Conservation (phyloP, 495 filamentous ascomycete species). For the Aspergillus sclerotioniger region DNA sequence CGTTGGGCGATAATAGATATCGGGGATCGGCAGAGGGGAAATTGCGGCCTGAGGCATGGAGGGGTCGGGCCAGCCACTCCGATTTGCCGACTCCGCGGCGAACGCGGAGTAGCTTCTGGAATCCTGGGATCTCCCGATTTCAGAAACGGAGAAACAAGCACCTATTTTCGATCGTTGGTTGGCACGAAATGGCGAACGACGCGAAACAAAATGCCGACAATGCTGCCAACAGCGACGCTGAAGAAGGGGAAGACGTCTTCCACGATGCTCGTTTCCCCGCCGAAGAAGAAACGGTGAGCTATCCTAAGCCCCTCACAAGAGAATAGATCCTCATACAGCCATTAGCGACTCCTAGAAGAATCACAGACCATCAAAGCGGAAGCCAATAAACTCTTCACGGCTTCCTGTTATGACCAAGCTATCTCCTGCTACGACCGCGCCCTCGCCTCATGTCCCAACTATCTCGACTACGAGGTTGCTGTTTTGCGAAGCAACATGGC, state of each 20-base stretch:
- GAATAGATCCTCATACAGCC: constrained; percentile 9
- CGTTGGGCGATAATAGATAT: neutral
- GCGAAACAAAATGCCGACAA: neutral
- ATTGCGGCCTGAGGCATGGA: neutral
- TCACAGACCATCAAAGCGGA: constrained; percentile 71
- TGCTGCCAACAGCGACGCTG: constrained; percentile 30
- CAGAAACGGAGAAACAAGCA: neutral
- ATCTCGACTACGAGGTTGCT: constrained; percentile 86
- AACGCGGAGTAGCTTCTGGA: neutral
- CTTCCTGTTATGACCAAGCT: constrained; percentile 74
- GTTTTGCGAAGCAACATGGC: constrained; percentile 85
- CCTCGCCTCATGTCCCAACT: constrained; percentile 75
- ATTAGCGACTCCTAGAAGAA: constrained; percentile 64
- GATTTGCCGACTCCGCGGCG: neutral
- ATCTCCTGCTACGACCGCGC: constrained; percentile 87
- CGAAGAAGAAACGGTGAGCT: constrained; percentile 69
- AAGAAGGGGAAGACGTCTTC: constrained; percentile 43
- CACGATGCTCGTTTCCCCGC: constrained; percentile 61
- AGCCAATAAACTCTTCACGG: constrained; percentile 75
- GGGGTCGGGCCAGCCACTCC: neutral
- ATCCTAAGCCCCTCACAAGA: constrained; percentile 4
- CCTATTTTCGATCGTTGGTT: neutral
- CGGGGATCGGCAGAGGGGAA: neutral
- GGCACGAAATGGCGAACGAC: constrained; percentile 17
- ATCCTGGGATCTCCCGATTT: neutral